phyloP scores from a whole-genome alignment of 306 rosid genomes.

The Prunus mira region DNA sequence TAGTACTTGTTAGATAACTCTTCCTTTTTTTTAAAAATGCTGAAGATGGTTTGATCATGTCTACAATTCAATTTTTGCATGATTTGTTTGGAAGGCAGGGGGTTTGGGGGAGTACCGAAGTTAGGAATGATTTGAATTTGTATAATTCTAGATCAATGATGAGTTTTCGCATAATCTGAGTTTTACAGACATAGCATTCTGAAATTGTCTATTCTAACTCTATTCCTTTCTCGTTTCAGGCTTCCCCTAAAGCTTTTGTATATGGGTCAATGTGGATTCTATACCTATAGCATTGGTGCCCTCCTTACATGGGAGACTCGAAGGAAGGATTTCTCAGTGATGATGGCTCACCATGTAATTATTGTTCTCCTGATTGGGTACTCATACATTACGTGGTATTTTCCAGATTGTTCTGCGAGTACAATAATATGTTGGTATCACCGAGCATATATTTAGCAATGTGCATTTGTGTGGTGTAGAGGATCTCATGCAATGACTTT shows the following conservation, averaged over 20 bases:
- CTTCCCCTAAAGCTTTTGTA: constrained; percentile 62
- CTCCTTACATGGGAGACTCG: constrained; percentile 93
- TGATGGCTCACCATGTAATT: constrained; percentile 95
- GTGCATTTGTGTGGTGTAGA: neutral
- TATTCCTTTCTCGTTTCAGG: constrained; percentile 49
- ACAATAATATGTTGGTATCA: neutral
- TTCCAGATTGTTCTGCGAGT: constrained; percentile 8
- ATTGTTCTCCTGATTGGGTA: constrained; percentile 70
- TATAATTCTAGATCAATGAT: neutral
- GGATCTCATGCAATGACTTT: constrained; percentile 2
- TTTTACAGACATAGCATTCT: neutral
- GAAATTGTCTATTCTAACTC: constrained; percentile 25
- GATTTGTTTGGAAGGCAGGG: neutral
- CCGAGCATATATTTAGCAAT: neutral
- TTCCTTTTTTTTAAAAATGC: neutral
- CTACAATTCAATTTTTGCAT: neutral
- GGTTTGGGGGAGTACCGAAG: neutral
- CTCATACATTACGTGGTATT: constrained; percentile 80
- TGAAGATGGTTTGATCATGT: neutral
- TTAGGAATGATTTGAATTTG: neutral
- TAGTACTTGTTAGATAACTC: neutral
- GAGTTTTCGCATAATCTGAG: neutral
- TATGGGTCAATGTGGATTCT: constrained; percentile 95
- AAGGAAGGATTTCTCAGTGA: constrained; percentile 91
- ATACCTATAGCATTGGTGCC: constrained; percentile 83